A percentile compares a stretch with the other conserved stretches of the same genome.
phyloP scores from a whole-genome alignment of 148 eudicot species.

The Drosera capensis region DNA sequence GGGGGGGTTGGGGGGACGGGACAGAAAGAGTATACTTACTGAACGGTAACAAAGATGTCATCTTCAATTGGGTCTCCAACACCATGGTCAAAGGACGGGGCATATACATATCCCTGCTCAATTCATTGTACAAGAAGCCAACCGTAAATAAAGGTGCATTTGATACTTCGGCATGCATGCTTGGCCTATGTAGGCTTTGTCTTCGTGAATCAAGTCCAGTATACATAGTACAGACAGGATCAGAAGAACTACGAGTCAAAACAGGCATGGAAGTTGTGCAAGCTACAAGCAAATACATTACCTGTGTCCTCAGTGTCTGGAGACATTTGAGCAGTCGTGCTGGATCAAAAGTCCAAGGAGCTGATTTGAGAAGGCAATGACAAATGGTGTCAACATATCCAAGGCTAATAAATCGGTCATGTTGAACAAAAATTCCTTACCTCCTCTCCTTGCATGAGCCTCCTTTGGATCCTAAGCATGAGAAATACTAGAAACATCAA shows the following conservation, averaged over 20 bases:
- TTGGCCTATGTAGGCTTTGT: too few relatives aligned
- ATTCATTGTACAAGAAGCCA: background rate
- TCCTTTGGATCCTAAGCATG: slow-evolving; percentile 63
- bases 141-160: background rate
- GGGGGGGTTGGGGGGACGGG: too few relatives aligned
- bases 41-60: slow-evolving; percentile 72
- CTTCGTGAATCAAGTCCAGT: too few relatives aligned
- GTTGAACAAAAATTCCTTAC: slow-evolving; percentile 26
- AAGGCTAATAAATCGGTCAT: slow-evolving; percentile 7
- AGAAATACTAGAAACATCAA: background rate
- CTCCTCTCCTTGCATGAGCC: slow-evolving; percentile 99
- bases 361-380: slow-evolving; percentile 32
- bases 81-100: slow-evolving; percentile 95
- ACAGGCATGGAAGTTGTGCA: background rate
- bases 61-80: slow-evolving; percentile 96
- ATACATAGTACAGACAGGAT: background rate
- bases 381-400: slow-evolving; percentile 8
- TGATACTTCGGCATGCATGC: too few relatives aligned
- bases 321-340: slow-evolving; percentile 58
- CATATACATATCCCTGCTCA: slow-evolving; percentile 76
- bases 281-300: slow-evolving; percentile 7
- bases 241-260: background rate
- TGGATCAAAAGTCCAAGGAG: slow-evolving; percentile 97
- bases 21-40: slow-evolving; percentile 30
- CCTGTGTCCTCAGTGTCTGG: slow-evolving; percentile 55